Percentiles rank a stretch among this genome's conserved stretches.
These are phyloP conservation scores for Colletotrichum somersetense DNA, from an alignment of 2,329 filamentous ascomycete genomes.

Conservation along the genomic window DNA sequence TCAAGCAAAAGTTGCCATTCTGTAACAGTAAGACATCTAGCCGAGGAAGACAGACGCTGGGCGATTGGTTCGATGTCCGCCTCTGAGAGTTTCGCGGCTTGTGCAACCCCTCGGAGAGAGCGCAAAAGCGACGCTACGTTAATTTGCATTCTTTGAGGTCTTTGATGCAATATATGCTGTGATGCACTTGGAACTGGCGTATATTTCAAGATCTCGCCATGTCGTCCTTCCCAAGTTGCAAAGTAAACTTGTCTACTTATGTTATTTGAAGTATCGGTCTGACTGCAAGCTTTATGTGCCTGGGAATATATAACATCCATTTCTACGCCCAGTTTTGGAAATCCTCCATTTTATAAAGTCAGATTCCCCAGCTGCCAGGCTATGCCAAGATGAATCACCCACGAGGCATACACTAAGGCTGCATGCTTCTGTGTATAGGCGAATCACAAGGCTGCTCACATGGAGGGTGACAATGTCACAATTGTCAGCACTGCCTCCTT, in stretches of 20 bases:
- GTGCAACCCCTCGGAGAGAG: not conserved
- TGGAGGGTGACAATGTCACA: not conserved
- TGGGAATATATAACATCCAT: not conserved
- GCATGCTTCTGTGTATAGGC: not conserved
- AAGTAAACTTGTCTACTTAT: not conserved
- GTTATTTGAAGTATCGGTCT: not conserved
- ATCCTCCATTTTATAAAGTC: not conserved
- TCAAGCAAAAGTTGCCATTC: slow-evolving; percentile 5
- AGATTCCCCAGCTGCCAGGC: too few species aligned
- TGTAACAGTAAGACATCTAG: not conserved
- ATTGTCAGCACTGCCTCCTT: slow-evolving; percentile 22
- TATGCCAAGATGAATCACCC: not conserved
- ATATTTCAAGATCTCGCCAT: too few species aligned
- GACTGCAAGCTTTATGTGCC: not conserved
- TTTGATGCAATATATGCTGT: not conserved
- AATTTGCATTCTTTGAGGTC: not conserved
- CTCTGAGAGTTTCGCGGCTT: slow-evolving; percentile 10
- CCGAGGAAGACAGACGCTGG: not conserved
- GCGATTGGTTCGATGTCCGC: not conserved
- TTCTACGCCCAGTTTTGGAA: not conserved
- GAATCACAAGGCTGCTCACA: not conserved
- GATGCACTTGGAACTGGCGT: not conserved
- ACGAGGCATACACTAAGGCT: slow-evolving; percentile 8
- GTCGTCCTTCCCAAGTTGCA: not conserved
- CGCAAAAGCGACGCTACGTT: not conserved